These are phyloP conservation scores for Aspergillus sp. DNA, from an alignment of 2,329 filamentous ascomycete species.

Conservation along the genomic window DNA sequence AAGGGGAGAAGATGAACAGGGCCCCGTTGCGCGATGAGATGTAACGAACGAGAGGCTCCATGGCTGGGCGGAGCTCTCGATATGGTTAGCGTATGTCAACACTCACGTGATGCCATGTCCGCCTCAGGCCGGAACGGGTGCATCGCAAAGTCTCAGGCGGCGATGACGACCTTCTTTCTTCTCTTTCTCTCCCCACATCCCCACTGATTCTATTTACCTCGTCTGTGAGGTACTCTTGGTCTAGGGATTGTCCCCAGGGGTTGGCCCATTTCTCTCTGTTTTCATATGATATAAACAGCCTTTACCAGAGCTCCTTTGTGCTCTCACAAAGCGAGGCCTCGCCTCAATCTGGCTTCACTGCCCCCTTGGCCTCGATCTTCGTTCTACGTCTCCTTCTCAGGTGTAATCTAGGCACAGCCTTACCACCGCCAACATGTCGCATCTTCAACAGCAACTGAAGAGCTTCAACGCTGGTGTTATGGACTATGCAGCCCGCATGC, in stretches of 20 bases:
- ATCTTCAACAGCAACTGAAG: conserved; percentile 66
- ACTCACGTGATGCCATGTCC: conserved; percentile 9
- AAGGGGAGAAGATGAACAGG: conserved; percentile 8
- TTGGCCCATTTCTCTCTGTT: conserved; percentile 1
- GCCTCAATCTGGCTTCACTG: conserved; percentile 9
- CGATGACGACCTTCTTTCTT: conserved; percentile 1
- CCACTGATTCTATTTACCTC: not conserved
- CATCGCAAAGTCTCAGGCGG: not conserved
- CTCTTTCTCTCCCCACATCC: not conserved
- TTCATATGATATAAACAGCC: conserved; percentile 11
- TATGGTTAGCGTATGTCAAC: conserved; percentile 14
- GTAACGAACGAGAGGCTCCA: conserved; percentile 11
- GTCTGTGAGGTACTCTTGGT: not conserved
- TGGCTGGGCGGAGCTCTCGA: conserved; percentile 18
- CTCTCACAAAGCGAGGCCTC: conserved; percentile 17
- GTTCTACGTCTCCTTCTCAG: not conserved
- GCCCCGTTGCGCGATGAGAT: conserved; percentile 14
- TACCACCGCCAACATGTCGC: conserved; percentile 55
- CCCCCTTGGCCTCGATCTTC: not conserved
- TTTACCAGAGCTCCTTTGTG: conserved; percentile 15
- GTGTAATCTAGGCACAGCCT: not conserved
- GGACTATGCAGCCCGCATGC: conserved; percentile 65
- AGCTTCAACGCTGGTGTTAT: conserved; percentile 63
- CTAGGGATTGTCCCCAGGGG: not conserved
- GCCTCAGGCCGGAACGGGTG: not conserved